A percentile compares a stretch with the other conserved stretches of the same genome.
Conservation (phyloP, 2,329 filamentous ascomycete species). For the Nannizzia gypsea region DNA sequence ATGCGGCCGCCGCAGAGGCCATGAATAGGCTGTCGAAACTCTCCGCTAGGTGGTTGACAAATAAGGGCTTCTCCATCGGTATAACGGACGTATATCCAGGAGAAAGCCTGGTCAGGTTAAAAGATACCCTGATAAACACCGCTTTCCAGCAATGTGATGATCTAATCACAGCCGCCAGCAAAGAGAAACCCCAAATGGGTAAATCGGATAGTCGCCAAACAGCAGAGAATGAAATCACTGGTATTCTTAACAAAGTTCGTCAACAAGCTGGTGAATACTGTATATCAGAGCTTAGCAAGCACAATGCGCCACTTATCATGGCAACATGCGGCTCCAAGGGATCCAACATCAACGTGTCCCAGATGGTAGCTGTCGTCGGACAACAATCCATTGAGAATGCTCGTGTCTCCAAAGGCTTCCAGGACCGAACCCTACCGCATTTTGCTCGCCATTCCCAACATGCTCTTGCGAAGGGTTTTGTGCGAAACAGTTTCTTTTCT, state of each 20-base stretch:
- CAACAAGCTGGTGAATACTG: constrained; percentile 83
- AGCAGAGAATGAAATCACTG: constrained; percentile 79
- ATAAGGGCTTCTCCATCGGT: constrained; percentile 90
- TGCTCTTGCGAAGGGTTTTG: constrained; percentile 92
- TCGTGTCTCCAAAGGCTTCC: constrained; percentile 90
- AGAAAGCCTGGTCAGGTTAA: constrained; percentile 55
- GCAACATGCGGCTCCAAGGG: constrained; percentile 95
- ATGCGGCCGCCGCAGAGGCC: constrained; percentile 71
- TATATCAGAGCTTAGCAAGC: constrained; percentile 76
- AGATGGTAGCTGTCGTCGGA: constrained; percentile 95
- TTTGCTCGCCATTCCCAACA: constrained; percentile 88
- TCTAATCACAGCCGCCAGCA: constrained; percentile 70
- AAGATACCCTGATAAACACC: constrained; percentile 60
- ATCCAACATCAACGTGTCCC: constrained; percentile 93
- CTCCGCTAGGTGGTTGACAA: constrained; percentile 76
- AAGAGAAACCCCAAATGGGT: constrained; percentile 70
- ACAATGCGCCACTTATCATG: constrained; percentile 93
- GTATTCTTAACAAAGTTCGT: constrained; percentile 83
- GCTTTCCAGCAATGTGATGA: constrained; percentile 74
- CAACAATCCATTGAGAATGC: constrained; percentile 94
- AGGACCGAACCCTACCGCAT: constrained; percentile 86
- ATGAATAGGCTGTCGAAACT: constrained; percentile 93
- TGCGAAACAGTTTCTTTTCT: constrained; percentile 92
- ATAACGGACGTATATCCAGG: constrained; percentile 90
- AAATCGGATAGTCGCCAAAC: constrained; percentile 84